Conservation (phyloP, 306 rosid species). For the Cicer judaicum region DNA sequence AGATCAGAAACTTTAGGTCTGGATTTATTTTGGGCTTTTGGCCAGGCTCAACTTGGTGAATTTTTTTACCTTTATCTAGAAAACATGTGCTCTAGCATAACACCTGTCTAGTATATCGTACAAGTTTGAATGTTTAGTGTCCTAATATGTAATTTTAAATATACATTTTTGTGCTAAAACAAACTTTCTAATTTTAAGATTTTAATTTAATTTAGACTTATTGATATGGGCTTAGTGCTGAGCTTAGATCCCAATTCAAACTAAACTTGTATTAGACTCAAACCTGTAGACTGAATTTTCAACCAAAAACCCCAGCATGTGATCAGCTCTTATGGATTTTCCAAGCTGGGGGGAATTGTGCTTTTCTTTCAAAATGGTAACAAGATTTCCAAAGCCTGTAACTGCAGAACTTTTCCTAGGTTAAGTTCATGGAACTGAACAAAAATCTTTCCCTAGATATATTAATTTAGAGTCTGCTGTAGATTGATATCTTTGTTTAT, state of each 20-base stretch:
- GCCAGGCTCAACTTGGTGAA: slow-evolving; percentile 29
- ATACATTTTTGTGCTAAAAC: background rate
- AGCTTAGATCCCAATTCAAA: slow-evolving; percentile 3
- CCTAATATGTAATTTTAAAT: slow-evolving; percentile 4
- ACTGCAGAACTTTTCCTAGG: background rate
- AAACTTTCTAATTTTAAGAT: background rate
- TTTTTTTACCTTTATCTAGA: slow-evolving; percentile 15
- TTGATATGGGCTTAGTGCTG: background rate
- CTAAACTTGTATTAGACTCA: background rate
- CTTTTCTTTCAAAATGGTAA: slow-evolving; percentile 1
- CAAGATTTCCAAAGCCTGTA: background rate
- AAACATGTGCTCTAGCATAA: slow-evolving; percentile 8
- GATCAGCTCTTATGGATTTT: background rate
- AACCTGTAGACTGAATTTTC: background rate
- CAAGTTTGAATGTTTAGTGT: background rate
- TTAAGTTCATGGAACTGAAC: background rate
- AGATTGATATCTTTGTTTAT: slow-evolving; percentile 24
- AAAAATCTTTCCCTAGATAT: background rate
- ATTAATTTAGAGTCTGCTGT: slow-evolving; percentile 13
- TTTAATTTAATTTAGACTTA: background rate
- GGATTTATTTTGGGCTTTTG: slow-evolving; percentile 23
- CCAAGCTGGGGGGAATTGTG: slow-evolving; percentile 2
- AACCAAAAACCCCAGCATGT: background rate
- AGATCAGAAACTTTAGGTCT: slow-evolving; percentile 22
- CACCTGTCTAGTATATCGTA: background rate